Evolutionary conservation across 441 rosid genomes (phyloP), one percentile per base, ranked within the genome.

Genomic region (Mallotus repandus): DNA sequence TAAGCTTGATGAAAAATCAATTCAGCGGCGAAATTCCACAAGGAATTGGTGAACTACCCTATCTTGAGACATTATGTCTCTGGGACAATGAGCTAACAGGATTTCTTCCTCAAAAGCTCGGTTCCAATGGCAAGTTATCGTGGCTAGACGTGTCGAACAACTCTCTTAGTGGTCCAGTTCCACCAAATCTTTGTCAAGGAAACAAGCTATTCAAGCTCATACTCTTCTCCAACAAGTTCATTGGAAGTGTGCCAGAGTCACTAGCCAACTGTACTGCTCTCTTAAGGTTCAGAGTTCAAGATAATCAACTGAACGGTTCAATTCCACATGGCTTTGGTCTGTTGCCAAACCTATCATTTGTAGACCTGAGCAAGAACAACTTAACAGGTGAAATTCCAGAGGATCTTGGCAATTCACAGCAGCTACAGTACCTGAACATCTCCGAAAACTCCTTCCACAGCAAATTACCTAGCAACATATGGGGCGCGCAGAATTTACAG

Each of bases 21-120:
- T 72, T 95, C 59, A 79, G 78, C 1, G 97, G 98, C 2, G 81
- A 84, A 62, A 81, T 95, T 16, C 98, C 99, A 0, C 73, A 79
- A 72, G 90, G 84, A 52, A 73, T 93, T 68, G 96, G 88, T 19
- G 92, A 84, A 72, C 81, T 95, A 8, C 88, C 90, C 0, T 84
- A 86, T 67, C 85, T 95, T 19, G 84, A 77, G 74, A 81, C 89
- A 6, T 78, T 95, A n/a, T 69, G 65, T 45, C 80, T 95, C 1
- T 95, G 98, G 97, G 82, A 87, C 86, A 95, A 93, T 74, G 83
- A 80, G 21, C 72, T 95, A 32, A 83, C 86, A 14, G 99, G 99
- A 66, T 74, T 70, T n/a, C 88, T 95, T 9, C 99, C 99, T 0
- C 84, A 79, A 49, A 89, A 80, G 76, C 92, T 95, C 2, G 99